These are phyloP conservation scores for Acanthamoeba sp. DNA, from an alignment of 208 protist genomes.

Conservation along the genomic window DNA sequence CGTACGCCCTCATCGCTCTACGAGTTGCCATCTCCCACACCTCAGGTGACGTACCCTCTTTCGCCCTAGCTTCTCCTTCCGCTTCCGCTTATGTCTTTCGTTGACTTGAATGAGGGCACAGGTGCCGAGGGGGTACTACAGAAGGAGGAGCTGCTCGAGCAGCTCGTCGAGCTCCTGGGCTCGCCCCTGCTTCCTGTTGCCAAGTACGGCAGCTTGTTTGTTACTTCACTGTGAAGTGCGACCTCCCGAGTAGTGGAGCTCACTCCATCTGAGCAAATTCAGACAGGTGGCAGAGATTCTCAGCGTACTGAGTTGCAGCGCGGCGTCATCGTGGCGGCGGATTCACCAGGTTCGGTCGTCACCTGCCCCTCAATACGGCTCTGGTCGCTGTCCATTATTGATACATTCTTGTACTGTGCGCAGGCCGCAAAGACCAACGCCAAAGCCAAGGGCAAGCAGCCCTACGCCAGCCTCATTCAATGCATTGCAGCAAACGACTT, in stretches of 20 bases:
- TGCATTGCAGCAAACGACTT: not conserved
- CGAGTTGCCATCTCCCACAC: conserved; percentile 47
- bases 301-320: not conserved
- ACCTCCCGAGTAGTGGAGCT: not conserved
- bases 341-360: conserved; percentile 51
- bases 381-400: not conserved
- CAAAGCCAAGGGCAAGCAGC: conserved; percentile 2
- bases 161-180: conserved; percentile 21
- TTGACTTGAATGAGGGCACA: not conserved
- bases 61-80: too few relatives aligned
- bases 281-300: conserved; percentile 25
- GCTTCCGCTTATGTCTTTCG: not conserved
- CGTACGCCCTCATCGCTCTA: conserved; percentile 55
- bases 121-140: not conserved
- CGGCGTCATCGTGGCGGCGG: conserved; percentile 23
- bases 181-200: not conserved
- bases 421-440: conserved; percentile 51
- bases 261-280: not conserved
- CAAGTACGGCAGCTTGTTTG: not conserved
- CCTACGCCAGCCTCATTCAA: conserved; percentile 62
- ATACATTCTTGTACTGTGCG: not conserved
- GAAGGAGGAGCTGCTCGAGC: not conserved
- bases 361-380: too few relatives aligned
- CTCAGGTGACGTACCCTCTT: not conserved
- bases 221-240: too few relatives aligned